Base-by-base conservation (phyloP, 169 alveolate species). In the Plasmodium malariae region DNA sequence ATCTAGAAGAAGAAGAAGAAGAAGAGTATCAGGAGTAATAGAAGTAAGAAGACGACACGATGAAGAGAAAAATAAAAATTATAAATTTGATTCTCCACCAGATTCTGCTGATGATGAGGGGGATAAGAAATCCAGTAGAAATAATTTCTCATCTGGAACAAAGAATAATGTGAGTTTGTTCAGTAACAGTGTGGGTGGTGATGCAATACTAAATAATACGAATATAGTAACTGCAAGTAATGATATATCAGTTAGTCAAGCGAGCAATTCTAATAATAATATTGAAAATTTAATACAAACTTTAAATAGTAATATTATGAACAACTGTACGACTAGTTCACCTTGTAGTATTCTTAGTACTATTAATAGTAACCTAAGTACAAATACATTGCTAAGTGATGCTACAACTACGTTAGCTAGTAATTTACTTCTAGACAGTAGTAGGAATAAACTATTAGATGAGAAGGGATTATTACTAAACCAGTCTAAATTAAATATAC, bases 41-140 rank as follows among this genome's bases (percentile, higher is more conserved):
- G 32, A 21, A 17, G 2, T 19, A 2, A 12, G 12, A 11, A 4
- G 67, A 21, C n/a, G 24, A 2, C 2, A 45, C 12, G 49, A 63
- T 5, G 6, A 45, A 30, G 89, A 78, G 7, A 32, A 70, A 5
- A 17, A 36, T 55, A 74, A 74, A 57, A 78, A 17, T 28, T 78
- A 78, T 37, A 78, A 78, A 48, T 78, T 78, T 63, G 89, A 78
- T 48, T 78, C 89, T 36, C 89, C 89, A 9, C 89, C 89, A 2
- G 60, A 63, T 19, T 78, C 89, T 19, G 34, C 12, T 30, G 54
- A 65, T 14, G 89, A 78, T 5, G 45, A 24, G 0, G 49, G n/a
- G 11, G 40, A 24, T 6, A 63, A 4, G 11, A 78, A 78, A 63
- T n/a, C 1, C 2, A 4, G 48, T 5, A 71, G 51, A 34, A 71